A percentile compares a stretch with the other conserved stretches of the same genome.
Conservation (phyloP, 2,329 filamentous ascomycete genomes). For the Cladosporium sp. region DNA sequence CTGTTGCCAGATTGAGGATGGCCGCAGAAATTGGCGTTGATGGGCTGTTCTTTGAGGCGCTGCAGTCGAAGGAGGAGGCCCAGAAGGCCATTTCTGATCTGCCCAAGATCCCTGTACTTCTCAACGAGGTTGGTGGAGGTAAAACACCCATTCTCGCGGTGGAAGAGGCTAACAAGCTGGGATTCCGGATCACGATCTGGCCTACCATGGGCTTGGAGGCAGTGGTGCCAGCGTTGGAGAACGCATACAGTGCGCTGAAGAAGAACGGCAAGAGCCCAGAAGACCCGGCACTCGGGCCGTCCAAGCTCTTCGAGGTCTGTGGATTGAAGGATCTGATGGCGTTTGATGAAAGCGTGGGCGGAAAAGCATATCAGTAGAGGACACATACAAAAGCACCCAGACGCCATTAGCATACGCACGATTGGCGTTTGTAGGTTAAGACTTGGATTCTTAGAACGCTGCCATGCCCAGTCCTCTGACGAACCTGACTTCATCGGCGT, state of each 20-base stretch:
- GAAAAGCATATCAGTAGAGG: slow-evolving; percentile 26
- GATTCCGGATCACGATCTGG: slow-evolving; percentile 53
- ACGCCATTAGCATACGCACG: not conserved
- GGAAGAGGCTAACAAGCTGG: slow-evolving; percentile 47
- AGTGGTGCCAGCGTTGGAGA: slow-evolving; percentile 29
- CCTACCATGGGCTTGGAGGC: slow-evolving; percentile 46
- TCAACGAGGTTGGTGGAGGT: slow-evolving; percentile 52
- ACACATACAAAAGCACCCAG: not conserved
- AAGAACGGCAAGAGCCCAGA: slow-evolving; percentile 36
- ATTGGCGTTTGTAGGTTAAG: not conserved
- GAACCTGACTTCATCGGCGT: slow-evolving; percentile 73
- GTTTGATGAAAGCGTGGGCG: slow-evolving; percentile 44
- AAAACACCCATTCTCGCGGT: slow-evolving; percentile 47
- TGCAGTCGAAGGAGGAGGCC: slow-evolving; percentile 45
- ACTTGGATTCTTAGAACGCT: not conserved
- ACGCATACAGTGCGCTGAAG: slow-evolving; percentile 24
- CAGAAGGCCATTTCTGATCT: slow-evolving; percentile 42
- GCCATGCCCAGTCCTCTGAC: slow-evolving; percentile 59
- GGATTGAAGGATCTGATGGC: slow-evolving; percentile 47
- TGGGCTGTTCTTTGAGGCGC: slow-evolving; percentile 53
- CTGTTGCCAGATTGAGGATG: slow-evolving; percentile 42
- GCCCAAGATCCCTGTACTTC: slow-evolving; percentile 44
- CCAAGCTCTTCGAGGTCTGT: slow-evolving; percentile 47
- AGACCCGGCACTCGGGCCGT: slow-evolving; percentile 36
- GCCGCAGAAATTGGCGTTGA: slow-evolving; percentile 52